phyloP scores from a whole-genome alignment of 768 basidiomycete genomes.

The Myochromella boudieri region DNA sequence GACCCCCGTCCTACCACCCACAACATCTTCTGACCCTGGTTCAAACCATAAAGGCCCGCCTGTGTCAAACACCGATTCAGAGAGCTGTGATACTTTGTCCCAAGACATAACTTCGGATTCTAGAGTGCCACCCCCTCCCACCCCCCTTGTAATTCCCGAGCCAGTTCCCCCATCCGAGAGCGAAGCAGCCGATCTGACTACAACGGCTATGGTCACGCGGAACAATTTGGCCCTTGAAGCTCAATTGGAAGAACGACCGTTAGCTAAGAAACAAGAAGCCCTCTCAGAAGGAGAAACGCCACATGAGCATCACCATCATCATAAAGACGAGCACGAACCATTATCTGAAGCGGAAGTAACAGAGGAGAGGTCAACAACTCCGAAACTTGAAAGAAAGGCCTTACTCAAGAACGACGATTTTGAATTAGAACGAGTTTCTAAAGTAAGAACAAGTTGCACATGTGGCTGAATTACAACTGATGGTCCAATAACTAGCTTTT shows the following conservation, averaged over 20 bases:
- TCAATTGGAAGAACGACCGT: conserved; percentile 81
- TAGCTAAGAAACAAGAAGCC: conserved; percentile 86
- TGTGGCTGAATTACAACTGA: conserved; percentile 1
- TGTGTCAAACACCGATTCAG: not conserved
- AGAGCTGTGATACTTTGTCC: not conserved
- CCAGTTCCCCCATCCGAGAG: conserved; percentile 34
- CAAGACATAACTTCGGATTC: conserved; percentile 2
- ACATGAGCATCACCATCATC: conserved; percentile 22
- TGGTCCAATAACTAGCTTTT: conserved; percentile 56
- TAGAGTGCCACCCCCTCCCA: conserved; percentile 13
- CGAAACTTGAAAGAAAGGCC: conserved; percentile 60
- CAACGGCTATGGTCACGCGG: conserved; percentile 60
- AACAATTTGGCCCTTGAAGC: conserved; percentile 80
- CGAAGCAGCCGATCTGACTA: conserved; percentile 43
- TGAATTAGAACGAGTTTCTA: conserved; percentile 77
- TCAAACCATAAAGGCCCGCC: conserved; percentile 6
- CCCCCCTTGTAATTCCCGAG: conserved; percentile 16
- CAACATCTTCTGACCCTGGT: conserved; percentile 21
- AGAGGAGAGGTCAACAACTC: conserved; percentile 14
- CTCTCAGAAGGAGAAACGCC: conserved; percentile 48
- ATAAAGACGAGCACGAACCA: conserved; percentile 19
- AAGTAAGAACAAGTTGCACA: conserved; percentile 43
- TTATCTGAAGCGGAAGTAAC: conserved; percentile 17
- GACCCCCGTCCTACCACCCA: conserved; percentile 33
- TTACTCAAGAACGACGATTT: conserved; percentile 84